phyloP scores from a whole-genome alignment of 495 filamentous ascomycete genomes.

The Pseudotulostoma volvatum region DNA sequence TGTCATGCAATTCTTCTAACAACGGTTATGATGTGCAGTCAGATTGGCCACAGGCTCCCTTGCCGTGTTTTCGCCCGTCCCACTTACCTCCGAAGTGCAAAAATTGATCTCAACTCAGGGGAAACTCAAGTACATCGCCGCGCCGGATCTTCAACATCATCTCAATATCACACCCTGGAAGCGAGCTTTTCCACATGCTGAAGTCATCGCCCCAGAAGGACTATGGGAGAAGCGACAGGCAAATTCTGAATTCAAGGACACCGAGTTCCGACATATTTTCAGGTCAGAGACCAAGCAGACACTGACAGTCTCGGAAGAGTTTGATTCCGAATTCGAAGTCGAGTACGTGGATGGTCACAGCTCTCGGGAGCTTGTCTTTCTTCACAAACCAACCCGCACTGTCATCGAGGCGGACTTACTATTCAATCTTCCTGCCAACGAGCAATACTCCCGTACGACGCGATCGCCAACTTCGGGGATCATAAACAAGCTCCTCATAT shows the following conservation, averaged over 20 bases:
- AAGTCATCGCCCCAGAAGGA: slow-evolving; percentile 71
- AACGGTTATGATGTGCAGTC: slow-evolving; percentile 30
- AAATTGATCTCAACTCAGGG: slow-evolving; percentile 50
- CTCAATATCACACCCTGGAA: slow-evolving; percentile 78
- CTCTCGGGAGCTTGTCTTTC: slow-evolving; percentile 76
- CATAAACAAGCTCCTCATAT: slow-evolving; percentile 44
- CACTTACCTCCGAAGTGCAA: slow-evolving; percentile 61
- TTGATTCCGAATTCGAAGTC: slow-evolving; percentile 71
- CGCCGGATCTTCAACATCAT: slow-evolving; percentile 83
- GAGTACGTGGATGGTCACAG: slow-evolving; percentile 69
- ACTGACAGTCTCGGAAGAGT: slow-evolving; percentile 50
- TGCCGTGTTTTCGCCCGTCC: slow-evolving; percentile 83
- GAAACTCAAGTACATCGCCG: slow-evolving; percentile 67
- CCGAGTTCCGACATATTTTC: slow-evolving; percentile 55
- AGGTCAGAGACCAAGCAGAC: slow-evolving; percentile 33
- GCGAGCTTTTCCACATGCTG: slow-evolving; percentile 55
- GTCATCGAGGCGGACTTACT: slow-evolving; percentile 85
- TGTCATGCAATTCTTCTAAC: background rate
- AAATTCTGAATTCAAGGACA: slow-evolving; percentile 45
- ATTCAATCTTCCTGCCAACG: slow-evolving; percentile 77
- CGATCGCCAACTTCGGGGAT: slow-evolving; percentile 37
- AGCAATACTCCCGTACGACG: slow-evolving; percentile 63
- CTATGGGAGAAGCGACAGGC: slow-evolving; percentile 69
- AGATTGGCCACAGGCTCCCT: slow-evolving; percentile 58
- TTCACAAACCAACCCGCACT: slow-evolving; percentile 62